Base-by-base conservation (phyloP, 2,329 filamentous ascomycete genomes). In the Geosmithia flava region DNA sequence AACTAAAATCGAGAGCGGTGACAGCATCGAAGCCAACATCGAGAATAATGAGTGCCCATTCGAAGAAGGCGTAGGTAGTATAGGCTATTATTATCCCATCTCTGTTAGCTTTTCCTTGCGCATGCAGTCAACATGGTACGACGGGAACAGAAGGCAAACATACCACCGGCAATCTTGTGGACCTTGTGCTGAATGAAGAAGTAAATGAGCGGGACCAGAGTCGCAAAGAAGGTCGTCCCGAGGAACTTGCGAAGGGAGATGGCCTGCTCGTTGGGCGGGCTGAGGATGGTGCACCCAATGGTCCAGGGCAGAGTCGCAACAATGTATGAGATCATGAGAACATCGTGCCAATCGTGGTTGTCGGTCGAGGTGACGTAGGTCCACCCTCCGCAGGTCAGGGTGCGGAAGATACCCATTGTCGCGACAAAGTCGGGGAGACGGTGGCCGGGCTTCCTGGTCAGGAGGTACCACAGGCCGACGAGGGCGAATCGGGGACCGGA, bases 171-270 rank as follows among this genome's bases (percentile, higher is more conserved):
- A 52, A 97, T 80, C 51, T 83, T 87, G 64, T 98, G 89, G 47
- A 98, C 87, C 68, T 98, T 98, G 74, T 98, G 93, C 65, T 96
- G 93, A 54, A 98, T 95, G 63, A 96, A 98, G 64, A 89, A 98
- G 71, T 96, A 97, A 19, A 97, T 77, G 62, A 98, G 71, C 29
- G 90, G 90, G 45, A 96, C 76, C 29, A 98, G 75, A 4, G 89
- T 94, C 47, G 84, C 87, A 60, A 97, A 98, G 70, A 98, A 98
- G 41, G 82, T 75, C 30, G 78, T 72, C 3, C 86, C 88, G 48
- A 97, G 69, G 54, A 85, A 81, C 69, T 95, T 97, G 56, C 93
- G 79, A 65, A 94, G 95, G 67, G 85, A 89, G 61, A 96, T 76
- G 7, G 93, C 87, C 52, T 71, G 78, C 13, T 83, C 75, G 62